Evolutionary conservation across 345 rosid species (phyloP).

Genomic region (Geranium brycei): DNA sequence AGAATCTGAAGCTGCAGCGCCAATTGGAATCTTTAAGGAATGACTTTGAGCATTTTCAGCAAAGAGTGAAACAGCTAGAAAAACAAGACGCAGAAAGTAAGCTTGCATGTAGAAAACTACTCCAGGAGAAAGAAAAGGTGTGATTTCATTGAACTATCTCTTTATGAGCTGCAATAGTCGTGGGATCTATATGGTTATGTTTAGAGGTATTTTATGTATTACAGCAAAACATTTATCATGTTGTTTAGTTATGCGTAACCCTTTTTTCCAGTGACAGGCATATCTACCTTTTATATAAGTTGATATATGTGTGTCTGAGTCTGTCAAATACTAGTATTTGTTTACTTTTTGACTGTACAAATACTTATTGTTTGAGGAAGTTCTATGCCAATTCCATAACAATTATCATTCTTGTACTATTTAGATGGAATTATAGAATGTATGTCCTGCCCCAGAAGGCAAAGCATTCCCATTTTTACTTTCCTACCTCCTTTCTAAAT

Average conservation of each 20-base stretch:
- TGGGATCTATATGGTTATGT: background rate
- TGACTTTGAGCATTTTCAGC: conserved; percentile 4
- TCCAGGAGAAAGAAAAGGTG: conserved; percentile 6
- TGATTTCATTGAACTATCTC: background rate
- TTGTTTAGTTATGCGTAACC: background rate
- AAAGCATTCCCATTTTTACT: background rate
- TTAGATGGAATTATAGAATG: background rate
- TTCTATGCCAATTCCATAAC: background rate
- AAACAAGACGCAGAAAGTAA: conserved; percentile 1
- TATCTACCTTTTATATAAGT: background rate
- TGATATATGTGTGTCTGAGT: background rate
- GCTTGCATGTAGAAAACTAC: background rate
- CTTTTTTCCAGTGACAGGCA: background rate
- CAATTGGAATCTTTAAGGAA: background rate
- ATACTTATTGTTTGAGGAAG: background rate
- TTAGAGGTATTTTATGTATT: background rate
- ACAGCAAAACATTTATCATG: background rate
- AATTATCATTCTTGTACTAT: background rate
- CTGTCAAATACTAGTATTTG: background rate
- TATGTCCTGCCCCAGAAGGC: background rate
- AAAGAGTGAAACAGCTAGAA: conserved; percentile 1
- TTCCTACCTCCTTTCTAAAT: no score
- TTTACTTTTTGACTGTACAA: background rate
- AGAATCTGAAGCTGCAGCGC: background rate
- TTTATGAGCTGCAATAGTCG: background rate